These are phyloP conservation scores for Sporothrix sp. DNA, from an alignment of 2,329 filamentous ascomycete species.

Conservation along the genomic window DNA sequence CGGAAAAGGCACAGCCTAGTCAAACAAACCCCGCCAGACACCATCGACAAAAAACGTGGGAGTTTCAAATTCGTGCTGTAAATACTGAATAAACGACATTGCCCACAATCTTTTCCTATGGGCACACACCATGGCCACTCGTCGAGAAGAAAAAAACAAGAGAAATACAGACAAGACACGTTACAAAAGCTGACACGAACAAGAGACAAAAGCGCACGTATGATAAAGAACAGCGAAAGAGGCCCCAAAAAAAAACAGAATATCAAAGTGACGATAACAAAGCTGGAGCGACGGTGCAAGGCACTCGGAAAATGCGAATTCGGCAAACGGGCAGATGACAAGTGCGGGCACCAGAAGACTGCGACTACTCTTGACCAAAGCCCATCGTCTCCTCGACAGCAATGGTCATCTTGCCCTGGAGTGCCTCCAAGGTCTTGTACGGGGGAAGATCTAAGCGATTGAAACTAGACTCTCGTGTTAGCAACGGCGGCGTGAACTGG, in stretches of 20 bases:
- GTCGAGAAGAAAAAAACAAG: not conserved
- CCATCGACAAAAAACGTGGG: no score
- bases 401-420: constrained; percentile 87
- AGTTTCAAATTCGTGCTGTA: no score
- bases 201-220: no score
- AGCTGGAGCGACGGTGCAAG: not conserved
- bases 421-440: constrained; percentile 78
- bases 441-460: constrained; percentile 50
- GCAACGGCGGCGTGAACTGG: no score
- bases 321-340: constrained; percentile 2
- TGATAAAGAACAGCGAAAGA: no score
- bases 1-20: no score
- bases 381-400: constrained; percentile 98
- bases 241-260: not conserved
- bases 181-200: not conserved
- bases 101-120: no score
- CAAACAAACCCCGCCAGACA: no score
- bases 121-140: no score
- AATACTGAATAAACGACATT: not conserved
- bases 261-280: no score
- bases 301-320: not conserved
- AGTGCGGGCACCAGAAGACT: not conserved
- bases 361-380: constrained; percentile 89
- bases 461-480: not conserved
- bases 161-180: not conserved